Conservation (phyloP, 2,329 filamentous ascomycete genomes). For the Chlorencoelia australis region DNA sequence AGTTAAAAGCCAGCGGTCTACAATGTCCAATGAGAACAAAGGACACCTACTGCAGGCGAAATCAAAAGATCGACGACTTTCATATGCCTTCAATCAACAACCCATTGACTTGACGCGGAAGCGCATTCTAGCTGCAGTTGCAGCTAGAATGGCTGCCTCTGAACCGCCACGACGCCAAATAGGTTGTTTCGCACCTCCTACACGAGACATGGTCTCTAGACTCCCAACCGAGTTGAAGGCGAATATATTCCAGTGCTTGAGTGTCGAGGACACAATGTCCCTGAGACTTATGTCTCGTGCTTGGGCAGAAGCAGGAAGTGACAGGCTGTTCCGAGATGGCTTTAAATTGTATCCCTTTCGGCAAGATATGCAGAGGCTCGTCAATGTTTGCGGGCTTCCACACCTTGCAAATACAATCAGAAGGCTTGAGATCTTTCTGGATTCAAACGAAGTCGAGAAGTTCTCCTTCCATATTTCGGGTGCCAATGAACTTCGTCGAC, state of each 20-base stretch:
- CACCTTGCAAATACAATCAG: slow-evolving; percentile 5
- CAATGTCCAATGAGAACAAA: too few species aligned
- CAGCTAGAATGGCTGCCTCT: too few species aligned
- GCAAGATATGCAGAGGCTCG: slow-evolving; percentile 4
- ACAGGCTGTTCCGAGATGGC: slow-evolving; percentile 3
- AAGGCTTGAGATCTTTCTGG: slow-evolving; percentile 3
- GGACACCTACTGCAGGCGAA: too few species aligned
- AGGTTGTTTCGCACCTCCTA: too few species aligned
- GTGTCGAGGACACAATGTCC: slow-evolving; percentile 1
- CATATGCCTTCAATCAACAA: too few species aligned
- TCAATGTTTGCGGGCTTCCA: neutral
- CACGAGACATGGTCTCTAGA: too few species aligned
- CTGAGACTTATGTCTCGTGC: slow-evolving; percentile 2
- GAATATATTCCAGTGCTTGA: neutral
- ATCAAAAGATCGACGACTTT: too few species aligned
- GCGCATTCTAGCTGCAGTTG: too few species aligned
- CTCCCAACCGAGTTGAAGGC: slow-evolving; percentile 3
- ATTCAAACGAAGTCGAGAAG: slow-evolving; percentile 4
- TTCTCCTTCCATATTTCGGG: slow-evolving; percentile 7
- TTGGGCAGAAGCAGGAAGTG: slow-evolving; percentile 3
- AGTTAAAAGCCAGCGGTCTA: too few species aligned
- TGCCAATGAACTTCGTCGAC: slow-evolving; percentile 3
- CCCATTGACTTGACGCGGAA: too few species aligned
- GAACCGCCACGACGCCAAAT: too few species aligned
- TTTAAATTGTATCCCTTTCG: slow-evolving; percentile 6